Conservation (phyloP, 164 flowering plant genomes). For the Liquidambar formosana region DNA sequence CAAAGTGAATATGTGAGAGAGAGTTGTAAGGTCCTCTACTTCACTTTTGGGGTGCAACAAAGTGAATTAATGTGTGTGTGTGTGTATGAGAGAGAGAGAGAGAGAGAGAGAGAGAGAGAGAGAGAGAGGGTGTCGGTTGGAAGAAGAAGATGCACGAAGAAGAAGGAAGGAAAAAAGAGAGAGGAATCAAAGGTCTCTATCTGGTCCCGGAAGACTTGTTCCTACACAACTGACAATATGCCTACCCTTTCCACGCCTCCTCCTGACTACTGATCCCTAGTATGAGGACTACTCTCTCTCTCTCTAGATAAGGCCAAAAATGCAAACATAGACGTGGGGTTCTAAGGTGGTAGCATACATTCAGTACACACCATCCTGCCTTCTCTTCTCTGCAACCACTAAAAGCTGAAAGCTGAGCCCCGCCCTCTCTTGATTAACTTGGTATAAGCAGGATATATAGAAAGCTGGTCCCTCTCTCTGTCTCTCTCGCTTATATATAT, state of each 20-base stretch:
- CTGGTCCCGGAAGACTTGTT: conserved; percentile 9
- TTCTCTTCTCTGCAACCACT: neutral
- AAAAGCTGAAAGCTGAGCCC: neutral
- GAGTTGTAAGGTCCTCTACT: conserved; percentile 8
- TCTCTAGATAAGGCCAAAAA: conserved; percentile 3
- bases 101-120: conserved; percentile 8
- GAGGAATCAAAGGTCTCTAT: conserved; percentile 11
- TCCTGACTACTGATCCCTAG: neutral
- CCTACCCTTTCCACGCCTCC: conserved; percentile 13
- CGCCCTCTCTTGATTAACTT: conserved; percentile 2
- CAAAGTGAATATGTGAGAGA: neutral
- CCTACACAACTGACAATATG: conserved; percentile 17
- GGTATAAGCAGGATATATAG: conserved; percentile 9
- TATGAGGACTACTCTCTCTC: neutral
- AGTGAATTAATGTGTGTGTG: conserved; percentile 7
- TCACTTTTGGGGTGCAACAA: conserved; percentile 24
- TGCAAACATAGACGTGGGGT: conserved; percentile 3
- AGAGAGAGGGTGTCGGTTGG: neutral
- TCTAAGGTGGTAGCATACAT: neutral
- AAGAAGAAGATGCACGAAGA: too few relatives aligned
- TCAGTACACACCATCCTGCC: conserved; percentile 13
- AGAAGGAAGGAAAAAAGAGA: conserved; percentile 12
- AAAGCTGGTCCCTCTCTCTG: conserved; percentile 3
- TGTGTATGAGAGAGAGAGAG: too few relatives aligned
- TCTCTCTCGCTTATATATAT: too few relatives aligned